A percentile compares a stretch with the other conserved stretches of the same genome.
Conservation (phyloP, 805 yeast genomes). For the Candida sonorensis region DNA sequence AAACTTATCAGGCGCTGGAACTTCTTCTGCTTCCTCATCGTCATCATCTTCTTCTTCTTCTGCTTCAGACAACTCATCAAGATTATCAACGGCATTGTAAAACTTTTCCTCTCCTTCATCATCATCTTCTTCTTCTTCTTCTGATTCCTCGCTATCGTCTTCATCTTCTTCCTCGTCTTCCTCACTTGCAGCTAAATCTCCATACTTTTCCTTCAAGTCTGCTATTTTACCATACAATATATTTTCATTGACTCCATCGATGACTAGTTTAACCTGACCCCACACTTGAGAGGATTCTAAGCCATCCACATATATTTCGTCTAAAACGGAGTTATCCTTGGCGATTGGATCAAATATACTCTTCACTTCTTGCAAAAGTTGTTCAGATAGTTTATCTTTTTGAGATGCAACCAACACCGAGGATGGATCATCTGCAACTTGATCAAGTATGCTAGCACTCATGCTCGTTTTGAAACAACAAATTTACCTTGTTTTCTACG, state of each 20-base stretch:
- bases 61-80: no score
- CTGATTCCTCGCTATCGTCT: conserved; percentile 7
- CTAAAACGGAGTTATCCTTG: conserved; percentile 50
- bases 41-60: conserved; percentile 33
- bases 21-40: conserved; percentile 13
- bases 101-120: conserved; percentile 19
- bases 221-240: conserved; percentile 53
- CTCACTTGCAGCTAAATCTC: conserved; percentile 10
- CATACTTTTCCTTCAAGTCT: conserved; percentile 33
- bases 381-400: conserved; percentile 7
- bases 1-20: conserved; percentile 32
- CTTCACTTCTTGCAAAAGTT: conserved; percentile 34
- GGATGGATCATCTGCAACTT: conserved; percentile 13
- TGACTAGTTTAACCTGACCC: conserved; percentile 84
- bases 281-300: conserved; percentile 86
- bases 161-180: conserved; percentile 19
- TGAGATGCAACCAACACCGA: conserved; percentile 5
- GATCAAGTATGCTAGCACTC: conserved; percentile 11
- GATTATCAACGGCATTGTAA: conserved; percentile 22
- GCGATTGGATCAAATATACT: conserved; percentile 49
- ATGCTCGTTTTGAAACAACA: no score
- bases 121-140: conserved; percentile 24
- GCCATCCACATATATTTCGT: conserved; percentile 79
- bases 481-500: no score
- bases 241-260: conserved; percentile 69